Base-by-base conservation (phyloP, 2,329 filamentous ascomycete genomes). In the Meredithiella fracta region DNA sequence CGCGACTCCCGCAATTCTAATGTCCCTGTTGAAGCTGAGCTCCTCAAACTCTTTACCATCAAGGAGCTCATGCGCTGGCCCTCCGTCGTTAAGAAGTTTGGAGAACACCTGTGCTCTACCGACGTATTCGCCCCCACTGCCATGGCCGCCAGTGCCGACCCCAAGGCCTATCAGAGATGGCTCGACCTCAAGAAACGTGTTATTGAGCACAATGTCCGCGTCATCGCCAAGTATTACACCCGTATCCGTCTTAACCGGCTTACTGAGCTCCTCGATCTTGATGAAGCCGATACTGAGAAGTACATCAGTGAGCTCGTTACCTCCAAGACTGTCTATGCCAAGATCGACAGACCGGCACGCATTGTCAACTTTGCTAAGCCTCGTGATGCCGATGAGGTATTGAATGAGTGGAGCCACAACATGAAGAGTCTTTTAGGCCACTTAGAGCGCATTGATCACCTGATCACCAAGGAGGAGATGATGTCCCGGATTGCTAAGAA, bases 381-480 rank as follows among this genome's bases (percentile, higher is more conserved):
- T 54, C 81, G 91, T 61, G 90, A 95, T 69, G 88, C 90, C 1
- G 92, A 98, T 66, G 92, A 98, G 69, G 82, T 96, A 54, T 73
- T 98, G 65, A 98, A 98, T 66, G 92, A 98, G 71, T 98, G 92
- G 92, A 95, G 89, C 68, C 84, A 86, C 65, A 95, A 96, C 70
- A 97, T 95, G 88, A 94, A 92, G 83, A 90, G 83, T 66, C 71
- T 95, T 64, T 71, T 95, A 61, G 88, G 87, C 9, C 72, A 91
- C 56, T 67, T 95, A 65, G 89, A 95, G 75, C 79, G 89, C 60
- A 94, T 98, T 60, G 92, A 98, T 67, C 92, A 98, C 69, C 76
- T 98, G 64, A 98, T 98, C 65, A 98, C 94, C 56, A 97, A 97
- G 77, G 92, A 98, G 72, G 92, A 98, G 76, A 98, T 98, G 92